phyloP scores from a whole-genome alignment of 768 basidiomycete species.

The Lactarius sp. region DNA sequence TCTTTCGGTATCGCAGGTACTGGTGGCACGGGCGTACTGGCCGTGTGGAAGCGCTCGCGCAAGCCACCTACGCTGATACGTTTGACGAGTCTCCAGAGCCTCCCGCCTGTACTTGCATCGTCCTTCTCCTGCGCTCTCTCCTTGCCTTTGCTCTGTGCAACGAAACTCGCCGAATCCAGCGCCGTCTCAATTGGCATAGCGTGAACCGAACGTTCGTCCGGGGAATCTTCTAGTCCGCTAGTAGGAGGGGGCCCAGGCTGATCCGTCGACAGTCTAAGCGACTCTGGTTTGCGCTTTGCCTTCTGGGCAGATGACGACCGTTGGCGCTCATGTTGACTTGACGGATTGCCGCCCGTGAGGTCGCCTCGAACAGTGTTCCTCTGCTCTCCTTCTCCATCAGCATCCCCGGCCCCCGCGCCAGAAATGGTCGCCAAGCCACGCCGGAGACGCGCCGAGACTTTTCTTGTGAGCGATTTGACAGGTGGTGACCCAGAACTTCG shows the following conservation, averaged over 20 bases:
- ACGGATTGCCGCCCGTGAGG: not conserved
- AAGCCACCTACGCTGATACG: conserved; percentile 61
- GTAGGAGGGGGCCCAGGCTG: not conserved
- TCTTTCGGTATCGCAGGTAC: conserved; percentile 57
- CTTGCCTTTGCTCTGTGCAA: conserved; percentile 16
- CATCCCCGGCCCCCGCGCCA: not conserved
- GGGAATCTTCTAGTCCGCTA: not conserved
- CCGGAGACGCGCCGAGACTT: conserved; percentile 20
- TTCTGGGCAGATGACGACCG: conserved; percentile 12
- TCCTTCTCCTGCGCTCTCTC: conserved; percentile 30
- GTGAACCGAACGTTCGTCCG: not conserved
- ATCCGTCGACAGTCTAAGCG: conserved; percentile 20
- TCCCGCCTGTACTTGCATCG: conserved; percentile 34
- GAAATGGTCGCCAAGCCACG: conserved; percentile 6
- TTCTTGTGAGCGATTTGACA: conserved; percentile 21
- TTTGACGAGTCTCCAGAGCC: conserved; percentile 66
- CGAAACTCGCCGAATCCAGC: not conserved
- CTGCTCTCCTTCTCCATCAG: not conserved
- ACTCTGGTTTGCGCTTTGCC: conserved; percentile 15
- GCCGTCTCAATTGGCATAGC: conserved; percentile 1
- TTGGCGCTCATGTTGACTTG: conserved; percentile 14
- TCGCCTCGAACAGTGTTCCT: not conserved
- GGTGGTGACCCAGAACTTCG: not conserved
- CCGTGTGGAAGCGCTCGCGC: conserved; percentile 47
- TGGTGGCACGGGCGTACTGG: conserved; percentile 41